phyloP scores from a whole-genome alignment of 139 green algal genomes.

The Chlorella sp. region DNA sequence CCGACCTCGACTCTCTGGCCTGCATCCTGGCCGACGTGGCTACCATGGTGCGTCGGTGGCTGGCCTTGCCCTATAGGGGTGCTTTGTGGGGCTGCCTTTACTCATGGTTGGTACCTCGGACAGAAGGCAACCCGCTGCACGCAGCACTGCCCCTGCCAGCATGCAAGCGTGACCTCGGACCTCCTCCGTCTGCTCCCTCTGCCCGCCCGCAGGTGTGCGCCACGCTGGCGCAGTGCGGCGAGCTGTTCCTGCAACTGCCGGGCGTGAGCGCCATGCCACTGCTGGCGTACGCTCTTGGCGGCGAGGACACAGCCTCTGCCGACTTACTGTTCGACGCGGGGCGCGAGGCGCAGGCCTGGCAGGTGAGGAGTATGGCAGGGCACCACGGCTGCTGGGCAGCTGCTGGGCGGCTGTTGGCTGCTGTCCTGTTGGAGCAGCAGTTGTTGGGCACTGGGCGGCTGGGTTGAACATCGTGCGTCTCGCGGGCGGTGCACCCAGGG shows the following conservation, averaged over 20 bases:
- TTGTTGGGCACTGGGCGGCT: too few relatives aligned
- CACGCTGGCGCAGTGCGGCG: slow-evolving; percentile 61
- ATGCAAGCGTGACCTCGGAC: too few relatives aligned
- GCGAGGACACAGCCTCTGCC: neutral
- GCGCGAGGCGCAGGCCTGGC: slow-evolving; percentile 51
- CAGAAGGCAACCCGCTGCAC: too few relatives aligned
- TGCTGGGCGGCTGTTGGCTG: neutral
- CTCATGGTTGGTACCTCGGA: too few relatives aligned
- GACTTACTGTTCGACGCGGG: slow-evolving; percentile 49
- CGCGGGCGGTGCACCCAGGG: too few relatives aligned
- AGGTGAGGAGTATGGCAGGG: neutral
- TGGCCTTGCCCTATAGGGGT: neutral
- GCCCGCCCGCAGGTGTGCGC: slow-evolving; percentile 46
- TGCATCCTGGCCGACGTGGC: slow-evolving; percentile 33
- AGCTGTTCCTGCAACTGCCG: slow-evolving; percentile 75
- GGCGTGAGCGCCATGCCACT: slow-evolving; percentile 29
- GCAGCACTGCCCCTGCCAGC: too few relatives aligned
- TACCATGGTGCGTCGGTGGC: neutral
- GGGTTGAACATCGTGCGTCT: neutral
- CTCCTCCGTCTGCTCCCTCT: too few relatives aligned
- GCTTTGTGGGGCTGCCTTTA: too few relatives aligned
- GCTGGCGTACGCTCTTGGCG: slow-evolving; percentile 30
- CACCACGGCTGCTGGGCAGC: slow-evolving; percentile 67
- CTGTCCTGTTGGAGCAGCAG: too few relatives aligned
- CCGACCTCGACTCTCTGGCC: slow-evolving; percentile 28